A percentile compares a stretch with the other conserved stretches of the same genome.
phyloP scores from a whole-genome alignment of 805 yeast species.

The Saturnispora kantuleensis region DNA sequence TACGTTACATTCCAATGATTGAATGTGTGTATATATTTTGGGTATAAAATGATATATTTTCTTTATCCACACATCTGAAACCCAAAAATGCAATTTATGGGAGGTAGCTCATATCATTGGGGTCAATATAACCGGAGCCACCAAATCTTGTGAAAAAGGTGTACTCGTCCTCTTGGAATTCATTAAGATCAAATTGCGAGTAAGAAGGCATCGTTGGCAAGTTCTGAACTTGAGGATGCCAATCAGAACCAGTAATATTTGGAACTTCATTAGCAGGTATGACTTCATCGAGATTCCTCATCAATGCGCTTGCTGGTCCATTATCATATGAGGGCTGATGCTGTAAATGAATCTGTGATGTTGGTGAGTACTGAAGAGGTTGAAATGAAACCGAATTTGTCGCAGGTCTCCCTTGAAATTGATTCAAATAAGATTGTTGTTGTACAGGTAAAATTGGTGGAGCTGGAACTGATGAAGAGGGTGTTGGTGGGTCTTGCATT shows the following conservation, averaged over 20 bases:
- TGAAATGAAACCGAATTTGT: background rate
- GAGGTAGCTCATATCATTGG: background rate
- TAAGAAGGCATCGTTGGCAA: background rate
- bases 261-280: conserved; percentile 3
- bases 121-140: background rate
- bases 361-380: background rate
- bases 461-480: too few species aligned
- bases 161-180: background rate
- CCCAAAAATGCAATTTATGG: too few species aligned
- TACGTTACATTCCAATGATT: conserved; percentile 19
- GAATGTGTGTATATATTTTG: background rate
- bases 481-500: too few species aligned
- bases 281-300: conserved; percentile 5
- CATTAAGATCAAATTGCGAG: background rate
- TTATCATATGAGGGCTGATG: background rate
- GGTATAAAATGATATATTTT: background rate
- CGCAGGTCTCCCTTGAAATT: background rate
- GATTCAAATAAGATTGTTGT: background rate
- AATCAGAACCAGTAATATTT: background rate
- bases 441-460: too few species aligned
- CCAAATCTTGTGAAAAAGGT: conserved; percentile 3
- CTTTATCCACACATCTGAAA: too few species aligned
- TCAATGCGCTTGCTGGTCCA: background rate
- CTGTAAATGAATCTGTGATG: background rate
- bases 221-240: conserved; percentile 3